Conservation (phyloP, 257 asterid genomes). For the Anisodus tanguticus region DNA sequence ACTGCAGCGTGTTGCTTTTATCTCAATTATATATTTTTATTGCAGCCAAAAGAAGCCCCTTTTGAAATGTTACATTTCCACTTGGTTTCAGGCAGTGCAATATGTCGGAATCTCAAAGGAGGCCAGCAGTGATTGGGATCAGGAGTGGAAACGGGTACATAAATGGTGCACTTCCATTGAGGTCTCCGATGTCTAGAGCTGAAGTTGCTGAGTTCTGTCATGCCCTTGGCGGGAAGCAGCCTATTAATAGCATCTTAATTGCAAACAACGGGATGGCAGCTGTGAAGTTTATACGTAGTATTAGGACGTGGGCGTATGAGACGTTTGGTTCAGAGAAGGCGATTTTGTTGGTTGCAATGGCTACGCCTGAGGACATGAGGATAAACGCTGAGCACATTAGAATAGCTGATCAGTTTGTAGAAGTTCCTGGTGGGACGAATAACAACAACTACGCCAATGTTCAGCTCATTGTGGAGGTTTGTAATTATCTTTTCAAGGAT, state of each 20-base stretch:
- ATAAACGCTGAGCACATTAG: slow-evolving; percentile 99
- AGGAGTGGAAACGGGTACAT: slow-evolving; percentile 53
- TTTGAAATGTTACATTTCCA: slow-evolving; percentile 14
- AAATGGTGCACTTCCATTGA: slow-evolving; percentile 62
- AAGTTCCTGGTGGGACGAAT: slow-evolving; percentile 99
- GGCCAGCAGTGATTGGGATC: slow-evolving; percentile 41
- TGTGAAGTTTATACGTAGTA: slow-evolving; percentile 92
- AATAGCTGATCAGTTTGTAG: slow-evolving; percentile 98
- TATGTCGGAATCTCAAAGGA: slow-evolving; percentile 97
- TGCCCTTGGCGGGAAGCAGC: slow-evolving; percentile 80
- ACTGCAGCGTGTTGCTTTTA: background rate
- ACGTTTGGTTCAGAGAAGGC: slow-evolving; percentile 98
- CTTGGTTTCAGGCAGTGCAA: slow-evolving; percentile 51
- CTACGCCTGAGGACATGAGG: slow-evolving; percentile 99
- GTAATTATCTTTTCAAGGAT: slow-evolving; percentile 34
- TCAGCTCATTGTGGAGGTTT: slow-evolving; percentile 96
- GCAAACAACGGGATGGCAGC: slow-evolving; percentile 99
- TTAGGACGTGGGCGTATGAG: slow-evolving; percentile 98
- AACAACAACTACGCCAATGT: slow-evolving; percentile 98
- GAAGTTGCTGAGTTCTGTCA: slow-evolving; percentile 81
- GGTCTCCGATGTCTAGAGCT: slow-evolving; percentile 60
- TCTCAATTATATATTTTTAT: background rate
- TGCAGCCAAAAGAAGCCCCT: background rate
- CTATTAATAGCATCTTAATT: slow-evolving; percentile 88
- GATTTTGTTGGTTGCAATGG: slow-evolving; percentile 95